These are phyloP conservation scores for Corylus heterophylla DNA, from an alignment of 306 rosid species.

Conservation along the genomic window DNA sequence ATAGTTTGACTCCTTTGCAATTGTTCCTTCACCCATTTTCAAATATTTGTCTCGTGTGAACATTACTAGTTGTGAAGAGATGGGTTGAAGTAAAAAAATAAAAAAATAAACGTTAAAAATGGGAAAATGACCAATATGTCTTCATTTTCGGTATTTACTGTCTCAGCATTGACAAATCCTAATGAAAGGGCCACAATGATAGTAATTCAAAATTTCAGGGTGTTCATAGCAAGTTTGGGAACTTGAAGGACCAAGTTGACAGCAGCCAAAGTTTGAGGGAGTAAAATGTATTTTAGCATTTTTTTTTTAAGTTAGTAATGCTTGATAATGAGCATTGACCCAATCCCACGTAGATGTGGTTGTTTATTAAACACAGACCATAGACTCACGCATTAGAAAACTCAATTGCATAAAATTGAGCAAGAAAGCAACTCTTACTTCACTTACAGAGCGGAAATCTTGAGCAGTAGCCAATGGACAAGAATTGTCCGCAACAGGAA, in stretches of 20 bases:
- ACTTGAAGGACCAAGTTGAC: not conserved
- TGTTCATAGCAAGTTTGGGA: not conserved
- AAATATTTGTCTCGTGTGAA: no score
- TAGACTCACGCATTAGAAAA: conserved; percentile 15
- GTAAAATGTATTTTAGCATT: not conserved
- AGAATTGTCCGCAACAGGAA: conserved; percentile 70
- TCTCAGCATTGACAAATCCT: not conserved
- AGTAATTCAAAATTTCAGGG: not conserved
- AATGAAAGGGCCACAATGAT: no score
- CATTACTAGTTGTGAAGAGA: not conserved
- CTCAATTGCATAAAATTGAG: conserved; percentile 12
- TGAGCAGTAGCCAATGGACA: conserved; percentile 56
- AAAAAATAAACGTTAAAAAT: no score
- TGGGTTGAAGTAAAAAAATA: no score
- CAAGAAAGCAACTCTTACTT: conserved; percentile 29
- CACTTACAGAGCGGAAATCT: conserved; percentile 77
- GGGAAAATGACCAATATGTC: not conserved
- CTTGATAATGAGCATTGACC: not conserved
- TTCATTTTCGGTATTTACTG: not conserved
- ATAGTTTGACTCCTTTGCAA: not conserved
- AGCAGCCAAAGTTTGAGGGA: not conserved
- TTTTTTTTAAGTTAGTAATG: not conserved
- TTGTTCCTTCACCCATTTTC: not conserved
- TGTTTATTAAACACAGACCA: conserved; percentile 11
- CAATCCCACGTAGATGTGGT: conserved; percentile 11